A percentile compares a stretch with the other conserved stretches of the same genome.
Evolutionary conservation across 495 filamentous ascomycete genomes (phyloP).

Genomic region (Penicillium verhagenii): DNA sequence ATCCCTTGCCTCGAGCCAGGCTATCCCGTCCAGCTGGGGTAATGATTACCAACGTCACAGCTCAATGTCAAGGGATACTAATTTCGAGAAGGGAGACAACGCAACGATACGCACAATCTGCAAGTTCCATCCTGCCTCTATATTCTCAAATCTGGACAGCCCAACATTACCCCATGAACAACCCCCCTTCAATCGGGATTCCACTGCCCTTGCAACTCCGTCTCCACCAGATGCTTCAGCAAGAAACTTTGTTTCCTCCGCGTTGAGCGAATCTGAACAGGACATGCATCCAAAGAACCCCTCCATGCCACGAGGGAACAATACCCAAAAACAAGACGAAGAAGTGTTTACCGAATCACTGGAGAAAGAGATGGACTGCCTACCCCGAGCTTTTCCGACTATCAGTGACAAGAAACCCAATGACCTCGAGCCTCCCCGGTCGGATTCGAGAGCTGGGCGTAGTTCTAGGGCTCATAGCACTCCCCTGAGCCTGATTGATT

Average conservation of each 20-base stretch:
- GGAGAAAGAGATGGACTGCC: not conserved
- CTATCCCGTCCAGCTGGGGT: not conserved
- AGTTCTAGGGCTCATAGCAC: not conserved
- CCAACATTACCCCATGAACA: not conserved
- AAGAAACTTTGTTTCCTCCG: not conserved
- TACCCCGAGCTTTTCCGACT: not conserved
- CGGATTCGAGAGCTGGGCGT: not conserved
- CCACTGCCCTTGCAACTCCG: too few species aligned
- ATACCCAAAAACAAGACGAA: not conserved
- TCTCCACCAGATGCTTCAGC: too few species aligned
- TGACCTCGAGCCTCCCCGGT: not conserved
- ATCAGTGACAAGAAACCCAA: not conserved
- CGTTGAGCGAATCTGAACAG: not conserved
- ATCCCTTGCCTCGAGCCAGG: not conserved
- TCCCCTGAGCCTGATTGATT: not conserved
- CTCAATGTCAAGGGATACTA: not conserved
- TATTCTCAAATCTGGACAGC: not conserved
- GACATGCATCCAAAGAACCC: not conserved
- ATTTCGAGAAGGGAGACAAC: not conserved
- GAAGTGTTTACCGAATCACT: not conserved
- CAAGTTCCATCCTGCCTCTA: not conserved
- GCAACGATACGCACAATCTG: not conserved
- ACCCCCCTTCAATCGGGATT: not conserved
- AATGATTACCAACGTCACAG: not conserved
- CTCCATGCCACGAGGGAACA: too few species aligned